These are phyloP conservation scores for Aspergillus sojae DNA, from an alignment of 2,329 filamentous ascomycete species.

Conservation along the genomic window DNA sequence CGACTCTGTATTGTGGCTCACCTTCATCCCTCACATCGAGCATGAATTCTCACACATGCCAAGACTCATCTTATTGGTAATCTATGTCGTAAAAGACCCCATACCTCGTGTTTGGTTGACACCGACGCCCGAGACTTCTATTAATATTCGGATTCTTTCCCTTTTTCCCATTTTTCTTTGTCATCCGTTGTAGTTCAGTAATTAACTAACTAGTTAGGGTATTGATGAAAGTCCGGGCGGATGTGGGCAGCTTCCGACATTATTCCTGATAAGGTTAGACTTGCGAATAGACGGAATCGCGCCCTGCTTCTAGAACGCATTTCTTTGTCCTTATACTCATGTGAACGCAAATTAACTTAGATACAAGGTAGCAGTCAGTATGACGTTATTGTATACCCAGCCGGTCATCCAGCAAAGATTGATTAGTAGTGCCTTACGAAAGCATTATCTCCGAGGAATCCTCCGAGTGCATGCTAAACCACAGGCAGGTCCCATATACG, in stretches of 20 bases:
- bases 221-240: too few relatives aligned
- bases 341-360: background rate
- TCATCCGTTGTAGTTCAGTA: background rate
- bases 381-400: too few relatives aligned
- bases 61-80: background rate
- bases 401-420: too few relatives aligned
- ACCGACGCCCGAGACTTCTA: background rate
- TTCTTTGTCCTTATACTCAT: background rate
- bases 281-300: background rate
- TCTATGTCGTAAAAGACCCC: background rate
- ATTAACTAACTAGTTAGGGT: background rate
- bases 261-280: background rate
- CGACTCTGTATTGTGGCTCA: background rate
- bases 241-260: too few relatives aligned
- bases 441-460: too few relatives aligned
- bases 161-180: background rate
- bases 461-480: too few relatives aligned
- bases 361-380: too few relatives aligned
- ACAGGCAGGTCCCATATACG: too few relatives aligned
- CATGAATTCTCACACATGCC: background rate
- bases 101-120: background rate
- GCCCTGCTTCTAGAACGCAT: background rate
- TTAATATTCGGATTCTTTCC: background rate
- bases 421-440: too few relatives aligned
- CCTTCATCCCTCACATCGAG: background rate